These are phyloP conservation scores for Sugiyamaella castrensis DNA, from an alignment of 1,139 yeast genomes.

Conservation along the genomic window DNA sequence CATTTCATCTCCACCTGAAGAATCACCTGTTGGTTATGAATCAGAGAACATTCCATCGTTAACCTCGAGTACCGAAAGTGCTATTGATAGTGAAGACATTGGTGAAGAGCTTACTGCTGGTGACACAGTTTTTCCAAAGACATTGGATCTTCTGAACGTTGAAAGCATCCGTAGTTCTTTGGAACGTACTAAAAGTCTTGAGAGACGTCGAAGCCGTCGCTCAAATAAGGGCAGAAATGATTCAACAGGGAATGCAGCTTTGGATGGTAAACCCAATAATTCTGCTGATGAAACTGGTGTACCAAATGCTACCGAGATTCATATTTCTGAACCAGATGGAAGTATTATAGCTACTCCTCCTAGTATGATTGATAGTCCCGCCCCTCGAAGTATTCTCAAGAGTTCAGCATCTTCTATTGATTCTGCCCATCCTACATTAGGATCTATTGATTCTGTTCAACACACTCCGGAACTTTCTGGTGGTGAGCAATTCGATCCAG, in stretches of 20 bases:
- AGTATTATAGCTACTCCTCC: conserved; percentile 14
- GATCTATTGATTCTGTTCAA: conserved; percentile 12
- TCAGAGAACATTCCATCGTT: conserved; percentile 24
- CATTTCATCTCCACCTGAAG: conserved; percentile 14
- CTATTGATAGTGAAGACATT: conserved; percentile 25
- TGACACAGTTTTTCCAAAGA: conserved; percentile 40
- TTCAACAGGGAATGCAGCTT: conserved; percentile 16
- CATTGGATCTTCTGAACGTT: conserved; percentile 35
- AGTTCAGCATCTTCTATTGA: conserved; percentile 13
- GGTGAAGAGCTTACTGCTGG: conserved; percentile 30
- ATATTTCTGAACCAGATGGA: conserved; percentile 23
- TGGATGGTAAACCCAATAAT: conserved; percentile 18
- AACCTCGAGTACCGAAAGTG: conserved; percentile 25
- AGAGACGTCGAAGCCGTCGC: conserved; percentile 35
- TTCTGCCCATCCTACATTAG: conserved; percentile 9
- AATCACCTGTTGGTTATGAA: conserved; percentile 9
- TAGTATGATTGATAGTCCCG: conserved; percentile 13
- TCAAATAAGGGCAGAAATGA: conserved; percentile 21
- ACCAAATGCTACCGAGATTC: conserved; percentile 35
- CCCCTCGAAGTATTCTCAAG: conserved; percentile 31
- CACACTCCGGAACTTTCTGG: conserved; percentile 5
- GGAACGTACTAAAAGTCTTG: conserved; percentile 38
- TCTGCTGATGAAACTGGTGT: conserved; percentile 25
- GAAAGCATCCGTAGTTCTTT: conserved; percentile 38
- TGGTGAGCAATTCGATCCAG: no score